These are phyloP conservation scores for Tulasnella sp. DNA, from an alignment of 768 basidiomycete species.

Conservation along the genomic window DNA sequence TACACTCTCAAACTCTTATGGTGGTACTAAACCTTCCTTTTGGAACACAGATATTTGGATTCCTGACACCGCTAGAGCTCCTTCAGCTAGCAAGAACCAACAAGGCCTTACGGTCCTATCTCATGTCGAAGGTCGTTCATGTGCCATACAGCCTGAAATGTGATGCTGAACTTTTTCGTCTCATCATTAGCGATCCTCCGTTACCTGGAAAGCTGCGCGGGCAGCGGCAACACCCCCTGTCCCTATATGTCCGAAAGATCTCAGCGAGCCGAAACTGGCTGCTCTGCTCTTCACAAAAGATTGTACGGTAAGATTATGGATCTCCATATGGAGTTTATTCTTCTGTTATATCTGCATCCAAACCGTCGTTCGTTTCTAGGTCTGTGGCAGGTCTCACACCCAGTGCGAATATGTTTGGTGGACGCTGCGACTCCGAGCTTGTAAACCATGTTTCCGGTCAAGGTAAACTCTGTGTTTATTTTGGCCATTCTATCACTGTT, in stretches of 20 bases:
- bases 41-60: background rate
- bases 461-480: background rate
- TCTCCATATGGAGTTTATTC: background rate
- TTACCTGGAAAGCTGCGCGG: background rate
- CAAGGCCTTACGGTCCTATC: background rate
- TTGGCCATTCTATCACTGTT: too few relatives aligned
- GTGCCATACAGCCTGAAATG: too few relatives aligned
- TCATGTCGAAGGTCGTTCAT: conserved; percentile 16
- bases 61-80: conserved; percentile 9
- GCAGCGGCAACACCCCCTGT: background rate
- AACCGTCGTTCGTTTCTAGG: background rate
- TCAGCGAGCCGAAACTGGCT: conserved; percentile 2
- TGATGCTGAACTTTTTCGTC: too few relatives aligned
- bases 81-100: conserved; percentile 5
- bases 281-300: background rate
- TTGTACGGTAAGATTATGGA: background rate
- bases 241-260: background rate
- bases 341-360: background rate
- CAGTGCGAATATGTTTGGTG: background rate
- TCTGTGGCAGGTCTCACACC: background rate
- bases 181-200: background rate
- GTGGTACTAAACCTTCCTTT: background rate
- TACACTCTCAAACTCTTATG: background rate
- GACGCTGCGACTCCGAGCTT: background rate
- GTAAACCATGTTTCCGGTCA: background rate